Percentiles rank a stretch among this genome's conserved stretches.
These are phyloP conservation scores for Talaromyces sp. DNA, from an alignment of 2,329 filamentous ascomycete genomes.

Conservation along the genomic window DNA sequence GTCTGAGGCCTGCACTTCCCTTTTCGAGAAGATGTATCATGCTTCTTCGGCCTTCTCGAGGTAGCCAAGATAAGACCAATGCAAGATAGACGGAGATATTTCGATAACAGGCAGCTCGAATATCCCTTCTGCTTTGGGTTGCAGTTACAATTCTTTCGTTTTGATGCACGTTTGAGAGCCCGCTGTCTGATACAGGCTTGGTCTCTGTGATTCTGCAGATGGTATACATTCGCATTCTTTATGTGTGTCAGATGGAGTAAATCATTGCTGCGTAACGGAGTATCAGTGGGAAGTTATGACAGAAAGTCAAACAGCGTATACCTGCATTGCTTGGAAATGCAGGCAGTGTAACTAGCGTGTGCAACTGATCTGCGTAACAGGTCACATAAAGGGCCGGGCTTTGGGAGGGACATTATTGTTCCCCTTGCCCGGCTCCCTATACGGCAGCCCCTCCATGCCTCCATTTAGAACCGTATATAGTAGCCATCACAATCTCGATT, in stretches of 20 bases:
- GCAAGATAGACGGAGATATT: slow-evolving; percentile 1
- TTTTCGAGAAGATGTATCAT: background rate
- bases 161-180: background rate
- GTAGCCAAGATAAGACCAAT: background rate
- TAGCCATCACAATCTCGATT: background rate
- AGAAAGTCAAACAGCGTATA: background rate
- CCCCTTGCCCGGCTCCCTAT: background rate
- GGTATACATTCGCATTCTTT: background rate
- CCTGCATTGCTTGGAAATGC: background rate
- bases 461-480: background rate
- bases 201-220: background rate
- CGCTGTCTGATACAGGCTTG: background rate
- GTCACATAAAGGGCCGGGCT: background rate
- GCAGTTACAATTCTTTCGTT: background rate
- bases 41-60: background rate
- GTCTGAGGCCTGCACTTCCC: background rate
- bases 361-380: background rate
- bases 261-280: background rate
- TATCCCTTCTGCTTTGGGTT: background rate
- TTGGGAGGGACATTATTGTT: background rate
- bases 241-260: background rate
- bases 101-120: background rate
- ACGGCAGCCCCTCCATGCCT: background rate
- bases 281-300: background rate
- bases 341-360: background rate